Base-by-base conservation (phyloP, 2,329 filamentous ascomycete genomes). In the Nothopassalora personata region DNA sequence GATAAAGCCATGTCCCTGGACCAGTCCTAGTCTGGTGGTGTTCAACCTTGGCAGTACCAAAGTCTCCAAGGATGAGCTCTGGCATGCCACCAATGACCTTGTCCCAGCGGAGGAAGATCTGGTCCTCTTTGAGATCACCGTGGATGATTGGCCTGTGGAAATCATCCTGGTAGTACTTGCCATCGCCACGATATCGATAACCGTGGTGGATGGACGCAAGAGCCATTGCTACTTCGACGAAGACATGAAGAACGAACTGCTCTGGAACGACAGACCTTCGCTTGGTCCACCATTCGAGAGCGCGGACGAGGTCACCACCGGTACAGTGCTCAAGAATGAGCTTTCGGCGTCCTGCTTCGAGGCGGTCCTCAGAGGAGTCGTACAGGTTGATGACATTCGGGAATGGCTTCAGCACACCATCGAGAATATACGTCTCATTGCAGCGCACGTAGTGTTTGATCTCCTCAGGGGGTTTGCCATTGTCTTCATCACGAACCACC, bases 171-270 rank as follows among this genome's bases (percentile, higher is more conserved):
- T 53, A 58, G 30, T 58, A 62, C 4, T 54, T 43, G 9, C 58
- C 58, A 18, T 53, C 28, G 4, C 58, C 58, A 9, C 53, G 45
- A n/a, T 56, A 57, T 5, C 58, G 56, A 4, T 60, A 48, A 4
- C 65, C 63, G 30, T 57, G 27, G 48, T 67, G 66, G 27, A 64
- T 27, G 52, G 56, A 64, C 0, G 64, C 57, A 4, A 68, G 51
- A 2, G 61, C 63, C 9, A 60, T 46, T 10, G 46, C 30, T 6
- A 66, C 48, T 27, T 62, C 56, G 5, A 66, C 53, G 45, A 66
- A 55, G 33, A 61, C 31, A n/a, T 66, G 61, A 1, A 65, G 64
- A 1, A 62, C n/a, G 27, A 65, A 64, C 1, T 34, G 36, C 46
- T 66, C 64, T 15, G 64, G 62, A 15, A 62, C 53, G 27, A 48